A percentile compares a stretch with the other conserved stretches of the same genome.
phyloP scores from a whole-genome alignment of 148 eudicot genomes.

The Silene conica region DNA sequence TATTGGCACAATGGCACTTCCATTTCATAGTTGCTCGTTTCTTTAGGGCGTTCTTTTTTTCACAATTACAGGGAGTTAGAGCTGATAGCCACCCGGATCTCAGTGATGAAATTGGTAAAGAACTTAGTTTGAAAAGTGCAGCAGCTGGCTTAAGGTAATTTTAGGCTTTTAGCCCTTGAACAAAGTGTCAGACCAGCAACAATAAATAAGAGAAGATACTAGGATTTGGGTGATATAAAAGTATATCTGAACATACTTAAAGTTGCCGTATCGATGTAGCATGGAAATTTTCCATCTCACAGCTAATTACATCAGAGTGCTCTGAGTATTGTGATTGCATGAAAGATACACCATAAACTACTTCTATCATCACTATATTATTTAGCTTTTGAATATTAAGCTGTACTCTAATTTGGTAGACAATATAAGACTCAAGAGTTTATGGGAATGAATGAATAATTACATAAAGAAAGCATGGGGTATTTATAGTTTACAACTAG shows the following conservation, averaged over 20 bases:
- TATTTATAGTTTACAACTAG: no score
- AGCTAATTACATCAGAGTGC: neutral
- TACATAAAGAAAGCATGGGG: no score
- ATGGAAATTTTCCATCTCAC: neutral
- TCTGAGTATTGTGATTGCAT: neutral
- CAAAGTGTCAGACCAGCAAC: neutral
- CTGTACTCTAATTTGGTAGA: neutral
- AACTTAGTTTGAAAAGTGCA: conserved; percentile 74
- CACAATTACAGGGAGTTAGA: conserved; percentile 56
- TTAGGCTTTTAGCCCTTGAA: conserved; percentile 13
- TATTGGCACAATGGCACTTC: neutral
- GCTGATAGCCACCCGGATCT: conserved; percentile 62
- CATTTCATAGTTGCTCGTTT: neutral
- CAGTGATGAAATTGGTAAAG: conserved; percentile 69
- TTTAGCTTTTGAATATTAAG: conserved; percentile 9
- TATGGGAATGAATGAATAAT: no score
- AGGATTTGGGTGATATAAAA: neutral
- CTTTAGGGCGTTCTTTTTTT: neutral
- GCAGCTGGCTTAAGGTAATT: conserved; percentile 79
- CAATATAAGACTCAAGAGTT: no score
- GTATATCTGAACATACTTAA: conserved; percentile 1
- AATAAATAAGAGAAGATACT: neutral
- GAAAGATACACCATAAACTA: no score
- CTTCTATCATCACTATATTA: no score
- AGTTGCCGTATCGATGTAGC: neutral